These are phyloP conservation scores for Sherardia arvensis DNA, from an alignment of 257 asterid species.

Conservation along the genomic window DNA sequence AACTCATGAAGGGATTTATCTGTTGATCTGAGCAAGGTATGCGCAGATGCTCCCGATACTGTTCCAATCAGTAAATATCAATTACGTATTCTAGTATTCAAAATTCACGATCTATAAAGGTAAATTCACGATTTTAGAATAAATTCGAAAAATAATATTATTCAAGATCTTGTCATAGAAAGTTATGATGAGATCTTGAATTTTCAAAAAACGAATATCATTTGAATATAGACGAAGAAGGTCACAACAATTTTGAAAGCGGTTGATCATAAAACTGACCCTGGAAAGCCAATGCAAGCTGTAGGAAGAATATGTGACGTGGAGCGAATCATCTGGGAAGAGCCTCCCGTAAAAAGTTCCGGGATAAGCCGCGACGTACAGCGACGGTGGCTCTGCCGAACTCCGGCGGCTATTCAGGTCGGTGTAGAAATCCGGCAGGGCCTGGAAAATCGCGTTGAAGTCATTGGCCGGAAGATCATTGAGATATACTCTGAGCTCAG, in stretches of 20 bases:
- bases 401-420: neutral
- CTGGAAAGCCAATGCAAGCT: neutral
- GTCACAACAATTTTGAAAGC: too few species aligned
- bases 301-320: neutral
- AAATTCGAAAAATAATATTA: too few species aligned
- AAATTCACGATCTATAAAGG: too few species aligned
- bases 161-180: too few species aligned
- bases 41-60: constrained; percentile 40
- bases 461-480: neutral
- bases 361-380: neutral
- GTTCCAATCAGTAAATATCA: constrained; percentile 50
- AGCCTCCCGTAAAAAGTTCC: neutral
- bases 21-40: constrained; percentile 43
- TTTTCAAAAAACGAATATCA: too few species aligned
- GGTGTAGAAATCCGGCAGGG: neutral
- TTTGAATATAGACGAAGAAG: too few species aligned
- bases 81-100: too few species aligned
- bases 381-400: too few species aligned
- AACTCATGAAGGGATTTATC: constrained; percentile 40
- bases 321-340: neutral
- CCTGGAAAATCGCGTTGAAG: neutral
- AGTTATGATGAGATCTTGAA: too few species aligned
- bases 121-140: too few species aligned
- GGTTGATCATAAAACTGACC: too few species aligned
- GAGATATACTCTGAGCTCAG: neutral